phyloP scores from a whole-genome alignment of 352 stramenopile genomes.

The Lagenidium giganteum region DNA sequence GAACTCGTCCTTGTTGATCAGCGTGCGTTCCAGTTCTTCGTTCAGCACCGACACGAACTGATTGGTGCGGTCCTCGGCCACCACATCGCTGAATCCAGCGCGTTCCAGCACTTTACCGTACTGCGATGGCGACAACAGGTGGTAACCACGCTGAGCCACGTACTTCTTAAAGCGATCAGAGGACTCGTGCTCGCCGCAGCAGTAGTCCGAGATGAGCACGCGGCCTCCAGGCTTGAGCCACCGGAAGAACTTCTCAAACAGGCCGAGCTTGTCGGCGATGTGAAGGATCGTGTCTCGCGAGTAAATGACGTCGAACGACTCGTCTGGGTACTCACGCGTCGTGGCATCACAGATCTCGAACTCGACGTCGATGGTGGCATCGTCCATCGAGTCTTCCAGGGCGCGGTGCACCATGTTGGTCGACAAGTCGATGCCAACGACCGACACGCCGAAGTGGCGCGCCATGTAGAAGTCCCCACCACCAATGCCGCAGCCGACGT shows the following conservation, averaged over 20 bases:
- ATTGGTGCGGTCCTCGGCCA: slow-evolving; percentile 55
- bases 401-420: slow-evolving; percentile 21
- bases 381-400: slow-evolving; percentile 5
- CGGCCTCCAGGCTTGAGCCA: slow-evolving; percentile 51
- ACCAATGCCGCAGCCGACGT: slow-evolving; percentile 65
- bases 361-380: slow-evolving; percentile 8
- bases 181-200: slow-evolving; percentile 41
- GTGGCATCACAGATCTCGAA: slow-evolving; percentile 22
- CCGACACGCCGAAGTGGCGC: slow-evolving; percentile 52
- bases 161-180: slow-evolving; percentile 53
- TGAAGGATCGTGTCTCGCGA: slow-evolving; percentile 64
- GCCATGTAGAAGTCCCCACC: slow-evolving; percentile 56
- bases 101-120: slow-evolving; percentile 45
- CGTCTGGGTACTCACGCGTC: slow-evolving; percentile 13
- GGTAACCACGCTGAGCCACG: slow-evolving; percentile 51
- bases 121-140: slow-evolving; percentile 50
- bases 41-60: slow-evolving; percentile 63
- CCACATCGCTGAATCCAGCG: slow-evolving; percentile 47
- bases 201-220: slow-evolving; percentile 61
- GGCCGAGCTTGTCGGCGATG: slow-evolving; percentile 36
- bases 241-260: slow-evolving; percentile 53
- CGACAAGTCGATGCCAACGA: slow-evolving; percentile 18
- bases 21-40: slow-evolving; percentile 47
- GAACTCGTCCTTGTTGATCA: slow-evolving; percentile 61
- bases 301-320: slow-evolving; percentile 39